Evolutionary conservation across 345 rosid genomes (phyloP).

Genomic region (Clausena lansium): DNA sequence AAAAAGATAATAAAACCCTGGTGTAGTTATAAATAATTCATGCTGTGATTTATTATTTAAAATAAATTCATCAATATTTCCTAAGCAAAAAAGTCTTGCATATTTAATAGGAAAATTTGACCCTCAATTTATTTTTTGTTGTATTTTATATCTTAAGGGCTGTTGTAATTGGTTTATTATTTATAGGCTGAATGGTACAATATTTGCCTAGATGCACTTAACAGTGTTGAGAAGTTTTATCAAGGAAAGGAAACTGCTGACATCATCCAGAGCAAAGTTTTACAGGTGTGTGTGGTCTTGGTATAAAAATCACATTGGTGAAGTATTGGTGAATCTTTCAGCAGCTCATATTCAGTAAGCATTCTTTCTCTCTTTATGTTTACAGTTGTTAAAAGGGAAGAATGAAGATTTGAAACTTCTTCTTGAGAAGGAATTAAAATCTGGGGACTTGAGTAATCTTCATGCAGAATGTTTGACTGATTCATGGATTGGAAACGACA

Average conservation of each 20-base stretch:
- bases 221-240: slow-evolving; percentile 62
- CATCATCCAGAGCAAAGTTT: slow-evolving; percentile 66
- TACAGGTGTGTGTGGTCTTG: slow-evolving; percentile 58
- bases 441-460: slow-evolving; percentile 68
- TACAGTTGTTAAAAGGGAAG: slow-evolving; percentile 68
- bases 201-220: slow-evolving; percentile 66
- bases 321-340: not conserved
- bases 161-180: slow-evolving; percentile 19
- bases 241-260: slow-evolving; percentile 68
- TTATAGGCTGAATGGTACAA: slow-evolving; percentile 85
- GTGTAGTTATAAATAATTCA: not conserved
- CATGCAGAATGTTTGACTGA: slow-evolving; percentile 89
- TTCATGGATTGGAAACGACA: slow-evolving; percentile 93
- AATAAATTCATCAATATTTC: not conserved
- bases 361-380: slow-evolving; percentile 18
- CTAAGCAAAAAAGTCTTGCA: not conserved
- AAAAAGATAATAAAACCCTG: too few species aligned
- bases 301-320: not conserved
- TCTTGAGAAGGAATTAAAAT: slow-evolving; percentile 59
- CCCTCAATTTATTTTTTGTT: not conserved
- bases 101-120: not conserved
- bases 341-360: slow-evolving; percentile 7
- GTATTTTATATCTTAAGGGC: not conserved
- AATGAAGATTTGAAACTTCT: slow-evolving; percentile 63
- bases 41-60: not conserved